Percentiles rank a stretch among this genome's conserved stretches.
Evolutionary conservation across 108 stramenopile genomes (phyloP).

Genomic region (Hondaea fermentalgiana): DNA sequence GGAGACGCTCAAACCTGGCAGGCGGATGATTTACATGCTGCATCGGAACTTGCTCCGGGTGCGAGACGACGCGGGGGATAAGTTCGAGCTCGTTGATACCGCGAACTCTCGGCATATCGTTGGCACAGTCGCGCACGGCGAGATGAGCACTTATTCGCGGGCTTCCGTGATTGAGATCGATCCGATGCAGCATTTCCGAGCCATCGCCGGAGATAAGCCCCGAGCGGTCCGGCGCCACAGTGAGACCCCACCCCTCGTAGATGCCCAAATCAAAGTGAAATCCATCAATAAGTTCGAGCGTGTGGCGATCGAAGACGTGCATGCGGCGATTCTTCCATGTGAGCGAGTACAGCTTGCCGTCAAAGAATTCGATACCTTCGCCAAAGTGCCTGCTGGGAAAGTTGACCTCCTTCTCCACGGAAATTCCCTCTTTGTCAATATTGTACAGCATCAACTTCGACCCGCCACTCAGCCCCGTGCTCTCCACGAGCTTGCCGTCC

Average conservation of each 20-base stretch:
- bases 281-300: not conserved
- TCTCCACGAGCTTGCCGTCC: constrained; percentile 1
- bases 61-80: not conserved
- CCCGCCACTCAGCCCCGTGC: not conserved
- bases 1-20: not conserved
- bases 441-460: not conserved
- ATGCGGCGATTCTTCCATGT: not conserved
- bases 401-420: not conserved
- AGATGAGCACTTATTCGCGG: not conserved
- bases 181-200: not conserved
- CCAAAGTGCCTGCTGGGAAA: not conserved
- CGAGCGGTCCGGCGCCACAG: not conserved
- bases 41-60: not conserved
- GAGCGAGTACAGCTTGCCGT: not conserved
- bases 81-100: constrained; percentile 19
- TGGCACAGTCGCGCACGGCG: not conserved
- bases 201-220: not conserved
- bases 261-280: not conserved
- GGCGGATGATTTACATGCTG: not conserved
- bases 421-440: not conserved
- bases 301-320: not conserved
- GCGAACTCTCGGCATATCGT: not conserved
- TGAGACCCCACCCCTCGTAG: not conserved
- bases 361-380: not conserved
- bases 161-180: not conserved